A percentile compares a stretch with the other conserved stretches of the same genome.
Evolutionary conservation across 129 eudicot species (phyloP).

Genomic region (Calendula officinalis): DNA sequence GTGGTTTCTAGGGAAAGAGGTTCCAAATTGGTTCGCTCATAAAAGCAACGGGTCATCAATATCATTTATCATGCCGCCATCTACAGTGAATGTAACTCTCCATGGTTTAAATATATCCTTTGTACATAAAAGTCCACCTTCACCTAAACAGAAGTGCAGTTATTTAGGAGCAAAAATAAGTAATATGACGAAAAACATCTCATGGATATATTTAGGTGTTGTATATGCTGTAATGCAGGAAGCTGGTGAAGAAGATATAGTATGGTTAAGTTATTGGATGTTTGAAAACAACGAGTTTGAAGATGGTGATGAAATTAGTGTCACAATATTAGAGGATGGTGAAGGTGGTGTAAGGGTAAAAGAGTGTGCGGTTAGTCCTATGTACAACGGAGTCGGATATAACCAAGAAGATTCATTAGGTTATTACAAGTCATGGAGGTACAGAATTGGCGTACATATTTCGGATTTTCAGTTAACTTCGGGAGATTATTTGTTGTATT

Average conservation of each 20-base stretch:
- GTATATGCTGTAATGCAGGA: background rate
- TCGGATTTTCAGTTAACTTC: too few species aligned
- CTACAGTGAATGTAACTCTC: background rate
- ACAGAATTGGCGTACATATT: background rate
- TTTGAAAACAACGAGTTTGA: slow-evolving; percentile 10
- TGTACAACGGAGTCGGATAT: background rate
- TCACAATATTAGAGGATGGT: background rate
- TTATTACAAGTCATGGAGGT: slow-evolving; percentile 11
- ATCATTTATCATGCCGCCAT: background rate
- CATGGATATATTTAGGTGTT: background rate
- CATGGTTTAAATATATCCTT: slow-evolving; percentile 17
- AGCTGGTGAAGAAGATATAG: background rate
- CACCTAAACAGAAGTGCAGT: slow-evolving; percentile 1
- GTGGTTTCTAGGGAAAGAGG: slow-evolving; percentile 14
- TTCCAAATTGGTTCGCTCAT: slow-evolving; percentile 11
- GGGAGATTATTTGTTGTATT: too few species aligned
- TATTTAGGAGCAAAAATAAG: background rate
- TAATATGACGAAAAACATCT: background rate
- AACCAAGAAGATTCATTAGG: background rate
- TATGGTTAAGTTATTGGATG: slow-evolving; percentile 11
- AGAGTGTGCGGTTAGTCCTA: background rate
- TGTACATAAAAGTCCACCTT: slow-evolving; percentile 3
- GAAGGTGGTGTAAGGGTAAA: background rate
- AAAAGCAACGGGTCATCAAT: background rate
- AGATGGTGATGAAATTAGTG: slow-evolving; percentile 8